phyloP scores from a whole-genome alignment of 495 filamentous ascomycete genomes.

The Lophiostoma macrostomum region DNA sequence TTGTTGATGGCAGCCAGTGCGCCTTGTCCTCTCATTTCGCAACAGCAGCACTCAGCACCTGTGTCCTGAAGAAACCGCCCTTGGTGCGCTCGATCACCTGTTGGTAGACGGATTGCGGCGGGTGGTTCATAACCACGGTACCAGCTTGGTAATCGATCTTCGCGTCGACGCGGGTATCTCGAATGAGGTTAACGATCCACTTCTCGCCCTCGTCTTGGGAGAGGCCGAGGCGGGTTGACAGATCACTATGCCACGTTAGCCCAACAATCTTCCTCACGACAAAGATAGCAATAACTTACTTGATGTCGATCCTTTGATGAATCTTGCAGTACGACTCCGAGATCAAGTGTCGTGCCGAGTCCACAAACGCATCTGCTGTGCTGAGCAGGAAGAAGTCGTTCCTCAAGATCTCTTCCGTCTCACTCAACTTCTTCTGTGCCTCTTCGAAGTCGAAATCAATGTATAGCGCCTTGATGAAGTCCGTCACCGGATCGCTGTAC shows the following conservation, averaged over 20 bases:
- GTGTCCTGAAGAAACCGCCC: conserved; percentile 80
- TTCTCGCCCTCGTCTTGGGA: conserved; percentile 95
- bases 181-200: conserved; percentile 99
- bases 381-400: conserved; percentile 93
- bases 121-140: conserved; percentile 99
- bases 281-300: conserved; percentile 47
- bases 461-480: conserved; percentile 93
- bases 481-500: conserved; percentile 92
- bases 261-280: neutral
- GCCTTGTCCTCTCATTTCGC: too few species aligned
- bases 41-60: conserved; percentile 44
- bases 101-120: conserved; percentile 95
- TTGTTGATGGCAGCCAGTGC: too few species aligned
- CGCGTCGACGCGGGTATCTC: conserved; percentile 93
- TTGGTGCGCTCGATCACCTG: conserved; percentile 97
- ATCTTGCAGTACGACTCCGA: conserved; percentile 99
- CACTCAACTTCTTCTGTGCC: conserved; percentile 84
- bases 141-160: conserved; percentile 99
- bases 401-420: conserved; percentile 87
- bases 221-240: conserved; percentile 83
- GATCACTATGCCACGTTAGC: conserved; percentile 58
- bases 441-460: conserved; percentile 99
- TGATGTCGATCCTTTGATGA: conserved; percentile 95
- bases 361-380: conserved; percentile 84
- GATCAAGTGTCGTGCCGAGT: conserved; percentile 90